phyloP scores from a whole-genome alignment of 148 eudicot genomes.

The Heliamphora exappendiculata region DNA sequence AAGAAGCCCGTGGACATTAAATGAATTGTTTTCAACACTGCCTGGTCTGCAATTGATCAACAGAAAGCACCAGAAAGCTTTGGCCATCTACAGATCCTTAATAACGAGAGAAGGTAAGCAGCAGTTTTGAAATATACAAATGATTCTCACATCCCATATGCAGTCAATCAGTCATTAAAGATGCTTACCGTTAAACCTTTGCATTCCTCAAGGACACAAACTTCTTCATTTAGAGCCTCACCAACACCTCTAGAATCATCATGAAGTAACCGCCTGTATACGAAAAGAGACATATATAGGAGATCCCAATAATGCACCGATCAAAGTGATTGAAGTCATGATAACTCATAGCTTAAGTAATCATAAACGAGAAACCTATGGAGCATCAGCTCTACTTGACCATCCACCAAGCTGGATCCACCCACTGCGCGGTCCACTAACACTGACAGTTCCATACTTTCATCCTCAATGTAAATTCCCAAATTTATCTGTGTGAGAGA shows the following conservation, averaged over 20 bases:
- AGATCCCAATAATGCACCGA: not conserved
- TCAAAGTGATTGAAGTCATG: not conserved
- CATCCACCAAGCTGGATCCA: conserved; percentile 67
- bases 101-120: not conserved
- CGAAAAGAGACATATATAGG: conserved; percentile 5
- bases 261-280: conserved; percentile 57
- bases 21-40: not conserved
- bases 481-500: conserved; percentile 44
- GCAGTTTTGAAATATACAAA: not conserved
- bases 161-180: not conserved
- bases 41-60: not conserved
- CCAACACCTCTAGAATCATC: conserved; percentile 80
- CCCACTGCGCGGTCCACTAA: conserved; percentile 79
- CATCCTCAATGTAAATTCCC: conserved; percentile 61
- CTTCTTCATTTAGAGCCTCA: conserved; percentile 67
- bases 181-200: conserved; percentile 53
- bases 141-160: not conserved
- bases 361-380: conserved; percentile 41
- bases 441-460: conserved; percentile 53
- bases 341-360: not conserved
- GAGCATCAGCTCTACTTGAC: conserved; percentile 78
- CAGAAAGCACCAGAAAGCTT: not conserved
- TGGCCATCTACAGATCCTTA: not conserved
- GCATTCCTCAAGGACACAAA: conserved; percentile 50
- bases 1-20: not conserved